phyloP scores from a whole-genome alignment of 768 basidiomycete genomes.

The Collybia sordida region DNA sequence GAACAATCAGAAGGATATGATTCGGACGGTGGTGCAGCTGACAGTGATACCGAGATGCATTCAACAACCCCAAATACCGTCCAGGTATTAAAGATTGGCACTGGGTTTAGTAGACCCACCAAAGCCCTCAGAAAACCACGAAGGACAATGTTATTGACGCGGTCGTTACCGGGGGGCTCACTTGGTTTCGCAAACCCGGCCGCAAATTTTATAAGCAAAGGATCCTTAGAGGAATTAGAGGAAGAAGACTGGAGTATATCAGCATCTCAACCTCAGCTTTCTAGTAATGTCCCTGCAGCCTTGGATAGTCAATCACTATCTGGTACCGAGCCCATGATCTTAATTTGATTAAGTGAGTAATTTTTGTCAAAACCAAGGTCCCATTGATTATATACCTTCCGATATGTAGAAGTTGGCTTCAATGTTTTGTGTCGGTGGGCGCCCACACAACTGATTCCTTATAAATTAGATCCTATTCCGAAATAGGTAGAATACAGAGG shows the following conservation, averaged over 20 bases:
- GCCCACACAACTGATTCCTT: neutral
- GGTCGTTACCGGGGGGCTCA: constrained; percentile 34
- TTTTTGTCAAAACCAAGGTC: neutral
- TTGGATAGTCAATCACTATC: neutral
- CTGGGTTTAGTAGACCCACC: constrained; percentile 24
- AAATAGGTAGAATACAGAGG: too few relatives aligned
- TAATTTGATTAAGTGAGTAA: neutral
- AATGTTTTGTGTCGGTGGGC: constrained; percentile 4
- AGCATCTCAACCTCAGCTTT: constrained; percentile 10
- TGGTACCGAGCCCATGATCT: constrained; percentile 11
- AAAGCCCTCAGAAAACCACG: constrained; percentile 40
- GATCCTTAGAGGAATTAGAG: constrained; percentile 15
- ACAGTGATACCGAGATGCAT: constrained; percentile 11
- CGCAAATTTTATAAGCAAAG: neutral
- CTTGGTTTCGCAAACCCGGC: constrained; percentile 14
- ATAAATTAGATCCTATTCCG: too few relatives aligned
- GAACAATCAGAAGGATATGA: constrained; percentile 28
- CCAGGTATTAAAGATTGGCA: constrained; percentile 9
- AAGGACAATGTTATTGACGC: constrained; percentile 30
- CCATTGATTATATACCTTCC: too few relatives aligned
- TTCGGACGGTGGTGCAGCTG: constrained; percentile 24
- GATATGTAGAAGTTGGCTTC: neutral
- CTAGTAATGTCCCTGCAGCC: neutral
- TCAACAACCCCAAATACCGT: constrained; percentile 10
- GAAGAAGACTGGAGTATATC: constrained; percentile 46